Base-by-base conservation (phyloP, 768 basidiomycete genomes). In the Macrolepiota dolichaula region DNA sequence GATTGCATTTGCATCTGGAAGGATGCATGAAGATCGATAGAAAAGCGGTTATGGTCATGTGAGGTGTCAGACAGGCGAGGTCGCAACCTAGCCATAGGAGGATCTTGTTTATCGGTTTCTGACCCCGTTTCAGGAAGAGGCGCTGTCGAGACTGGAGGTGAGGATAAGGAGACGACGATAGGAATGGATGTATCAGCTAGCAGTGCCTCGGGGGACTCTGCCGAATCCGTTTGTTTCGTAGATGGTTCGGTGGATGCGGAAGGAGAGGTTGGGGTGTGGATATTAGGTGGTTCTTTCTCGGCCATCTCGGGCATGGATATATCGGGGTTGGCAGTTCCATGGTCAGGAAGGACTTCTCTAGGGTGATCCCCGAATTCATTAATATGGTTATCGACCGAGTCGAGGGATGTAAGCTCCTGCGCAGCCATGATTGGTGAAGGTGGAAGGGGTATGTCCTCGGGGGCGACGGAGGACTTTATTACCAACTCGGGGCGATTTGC, bases 1-100 rank as follows among this genome's bases (percentile, higher is more conserved):
- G 75, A 76, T 56, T 75, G 72, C 37, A 81, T 68, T 40, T 82
- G 80, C 29, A 82, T 56, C 13, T 78, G 77, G 67, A 85, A 83
- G 10, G 81, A 81, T 3, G 77, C 67, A 27, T 80, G 74, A 19
- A 81, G 72, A 64, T 84, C 82, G 17, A 79, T 69, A 27, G 81
- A 82, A 55, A 69, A 69, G 11, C 77, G 77, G 57, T 76, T 77
- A 3, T 53, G 36, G 52, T 74, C 66, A n/a, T 66, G 55, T 11
- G 67, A 66, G 25, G 62, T 65, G 27, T 38, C 62, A 51, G 69
- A 63, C 5, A 55, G 44, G 32, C 65, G 69, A 29, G 73, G 69
- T 22, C 76, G 63, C 44, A 77, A 64, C 56, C 65, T 66, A 19
- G 62, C 47, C 47, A 68, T 62, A 57, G 68, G 64, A 49, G 67